Base-by-base conservation (phyloP, 225 moss, liverwort and hornwort genomes). In the Marchantia paleacea region DNA sequence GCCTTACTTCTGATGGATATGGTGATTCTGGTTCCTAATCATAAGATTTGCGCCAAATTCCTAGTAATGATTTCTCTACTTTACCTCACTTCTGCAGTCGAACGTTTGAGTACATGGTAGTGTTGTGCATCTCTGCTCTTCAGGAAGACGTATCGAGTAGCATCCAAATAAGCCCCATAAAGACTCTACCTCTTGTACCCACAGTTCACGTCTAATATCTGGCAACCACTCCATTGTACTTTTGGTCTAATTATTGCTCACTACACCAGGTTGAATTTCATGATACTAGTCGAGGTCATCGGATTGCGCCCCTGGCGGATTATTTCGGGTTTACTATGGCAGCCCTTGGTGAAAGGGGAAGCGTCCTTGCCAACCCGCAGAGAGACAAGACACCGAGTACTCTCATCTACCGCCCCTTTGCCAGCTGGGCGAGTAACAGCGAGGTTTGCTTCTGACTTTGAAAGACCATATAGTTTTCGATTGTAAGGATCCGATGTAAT, bases 241-340 rank as follows among this genome's bases (percentile, higher is more conserved):
- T 50, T 24, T 29, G 54, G 15, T 74, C 26, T n/a, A 9, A 60
- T 61, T 76, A 19, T 57, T 58, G 58, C 54, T 54, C 52, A 8
- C 10, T 16, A 50, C 4, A 71, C 49, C 81, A 99, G 97, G 97
- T 99, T 87, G 97, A 99, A 63, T 95, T 99, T 77, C 97, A 95
- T 72, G 97, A 99, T 58, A 94, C 91, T 12, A 84, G 91, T 73
- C 88, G 74, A 68, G 92, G 95, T 28, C 90, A 91, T 85, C 93
- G 97, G 2, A 92, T 95, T 84, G 91, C 97, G 73, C 88, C 93
- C 0, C 88, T 95, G 90, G 90, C 91, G 1, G 97, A 99, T 81
- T 95, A 90, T 70, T 93, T 88, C 78, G 97, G 97, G 31, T 99
- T 93, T 61, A 99, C 97, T 7, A 93, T 99, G 94, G 97, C 95